phyloP scores from a whole-genome alignment of 192 early-diverging fungal genomes.

The Podila epigama region DNA sequence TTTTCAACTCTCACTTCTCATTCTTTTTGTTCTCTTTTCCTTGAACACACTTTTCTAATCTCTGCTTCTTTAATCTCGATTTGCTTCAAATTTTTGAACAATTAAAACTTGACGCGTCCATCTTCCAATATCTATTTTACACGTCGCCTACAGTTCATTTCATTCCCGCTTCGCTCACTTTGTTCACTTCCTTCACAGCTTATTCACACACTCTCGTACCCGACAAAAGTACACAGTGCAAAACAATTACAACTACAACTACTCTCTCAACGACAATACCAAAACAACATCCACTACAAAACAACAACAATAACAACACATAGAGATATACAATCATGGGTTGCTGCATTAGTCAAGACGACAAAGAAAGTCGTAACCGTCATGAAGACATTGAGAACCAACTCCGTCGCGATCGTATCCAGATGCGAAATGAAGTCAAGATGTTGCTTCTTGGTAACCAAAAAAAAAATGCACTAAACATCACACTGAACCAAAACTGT shows the following conservation, averaged over 20 bases:
- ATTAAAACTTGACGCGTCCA: no score
- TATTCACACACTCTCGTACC: no score
- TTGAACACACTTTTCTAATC: not conserved
- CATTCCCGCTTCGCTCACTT: no score
- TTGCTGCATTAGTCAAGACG: conserved; percentile 85
- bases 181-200: no score
- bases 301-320: not conserved
- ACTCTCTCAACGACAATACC: not conserved
- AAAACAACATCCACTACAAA: not conserved
- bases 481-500: not conserved
- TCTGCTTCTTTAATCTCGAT: not conserved
- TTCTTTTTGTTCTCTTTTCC: not conserved
- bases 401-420: conserved; percentile 79
- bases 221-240: no score
- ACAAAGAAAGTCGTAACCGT: conserved; percentile 78
- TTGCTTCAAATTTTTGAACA: not conserved
- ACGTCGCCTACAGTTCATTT: no score
- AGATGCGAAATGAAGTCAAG: conserved; percentile 91
- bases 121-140: no score
- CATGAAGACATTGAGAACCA: conserved; percentile 93
- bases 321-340: conserved; percentile 72
- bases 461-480: conserved; percentile 2
- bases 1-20: not conserved
- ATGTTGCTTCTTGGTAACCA: conserved; percentile 86
- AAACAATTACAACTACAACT: no score